Base-by-base conservation (phyloP, 73 alveolate genomes). In the Paraurostyla sp. region DNA sequence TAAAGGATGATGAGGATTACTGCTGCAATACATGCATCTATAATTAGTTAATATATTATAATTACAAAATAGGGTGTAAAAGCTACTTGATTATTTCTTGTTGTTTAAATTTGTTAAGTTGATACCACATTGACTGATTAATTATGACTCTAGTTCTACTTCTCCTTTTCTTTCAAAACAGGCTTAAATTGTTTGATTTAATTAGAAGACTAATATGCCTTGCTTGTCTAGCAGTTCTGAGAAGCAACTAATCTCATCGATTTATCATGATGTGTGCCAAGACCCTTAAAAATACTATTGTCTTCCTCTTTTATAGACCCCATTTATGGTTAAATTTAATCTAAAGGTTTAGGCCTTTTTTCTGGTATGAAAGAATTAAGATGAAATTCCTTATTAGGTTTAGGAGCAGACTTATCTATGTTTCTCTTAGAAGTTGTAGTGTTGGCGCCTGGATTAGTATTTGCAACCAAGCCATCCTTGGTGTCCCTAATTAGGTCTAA, bases 241-340 rank as follows among this genome's bases (percentile, higher is more conserved):
- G n/a, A n/a, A n/a, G n/a, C n/a, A n/a, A n/a, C n/a, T n/a, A n/a
- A n/a, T n/a, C 13, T 65, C 82, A 65, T 35, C 4, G 59, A 32
- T 65, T 40, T 65, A 38, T 65, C 42, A 38, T 65, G 82, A 65
- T 65, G 35, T 6, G 9, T 65, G 25, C 82, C 82, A 1, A 65
- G 23, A 15, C 82, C 82, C 38, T 23, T 65, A 40, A 65, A 65
- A 33, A 65, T 20, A 11, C 54, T 35, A 38, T 65, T 65, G 41
- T 65, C 82, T 38, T 65, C 82, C 58, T 65, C 82, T 65, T 65
- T 65, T 38, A 65, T 65, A 38, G 82, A 33, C 42, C 41, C 82
- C 82, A 65, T 65, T 35, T 65, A 30, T 18, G 41, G 46, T 30
- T 40, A n/a, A n/a, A n/a, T n/a, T n/a, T n/a, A n/a, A n/a, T n/a